These are phyloP conservation scores for Paramecium sexaurelia DNA, from an alignment of 73 alveolate species.

Conservation along the genomic window DNA sequence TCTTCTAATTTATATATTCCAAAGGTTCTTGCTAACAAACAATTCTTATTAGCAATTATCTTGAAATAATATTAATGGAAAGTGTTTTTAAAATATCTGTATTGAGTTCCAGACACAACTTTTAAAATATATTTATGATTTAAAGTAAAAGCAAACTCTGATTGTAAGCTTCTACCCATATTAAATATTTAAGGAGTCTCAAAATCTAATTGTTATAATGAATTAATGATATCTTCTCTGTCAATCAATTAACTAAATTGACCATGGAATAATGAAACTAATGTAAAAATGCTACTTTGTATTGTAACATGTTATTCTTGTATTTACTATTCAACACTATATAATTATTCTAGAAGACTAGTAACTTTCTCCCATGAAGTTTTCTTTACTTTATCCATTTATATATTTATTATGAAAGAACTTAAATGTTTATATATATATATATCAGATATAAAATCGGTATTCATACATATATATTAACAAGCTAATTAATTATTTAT, in stretches of 20 bases:
- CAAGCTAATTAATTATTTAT: background rate
- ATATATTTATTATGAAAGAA: background rate
- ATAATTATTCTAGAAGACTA: background rate
- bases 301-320: background rate
- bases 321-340: background rate
- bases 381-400: background rate
- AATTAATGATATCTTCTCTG: background rate
- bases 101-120: background rate
- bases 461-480: background rate
- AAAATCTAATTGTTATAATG: background rate
- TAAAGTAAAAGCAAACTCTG: slow-evolving; percentile 16
- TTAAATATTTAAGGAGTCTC: slow-evolving; percentile 15
- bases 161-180: background rate
- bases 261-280: background rate
- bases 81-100: background rate
- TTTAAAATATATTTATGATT: background rate
- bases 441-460: background rate
- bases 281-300: background rate
- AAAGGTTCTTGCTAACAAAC: slow-evolving; percentile 21
- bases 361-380: background rate
- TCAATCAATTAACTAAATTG: background rate
- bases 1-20: slow-evolving; percentile 32
- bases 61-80: background rate
- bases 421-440: background rate
- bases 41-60: background rate